Base-by-base conservation (phyloP, 495 filamentous ascomycete species). In the Pyronema omphalodes region DNA sequence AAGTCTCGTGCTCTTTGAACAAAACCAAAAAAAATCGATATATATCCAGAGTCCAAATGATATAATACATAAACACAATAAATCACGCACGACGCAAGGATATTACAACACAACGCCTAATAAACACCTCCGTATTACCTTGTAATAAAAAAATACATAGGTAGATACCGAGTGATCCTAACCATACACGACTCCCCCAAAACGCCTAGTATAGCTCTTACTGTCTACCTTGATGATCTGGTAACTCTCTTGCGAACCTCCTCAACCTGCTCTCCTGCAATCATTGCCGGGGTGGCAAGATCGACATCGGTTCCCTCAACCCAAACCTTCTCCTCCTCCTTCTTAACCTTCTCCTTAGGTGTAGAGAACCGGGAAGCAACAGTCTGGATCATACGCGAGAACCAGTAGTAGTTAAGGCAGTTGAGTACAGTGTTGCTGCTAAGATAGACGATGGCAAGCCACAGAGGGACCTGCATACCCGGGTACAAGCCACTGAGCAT, bases 311-410 rank as follows among this genome's bases (percentile, higher is more conserved):
- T 64, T 9, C 51, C 62, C 29, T 56, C 59, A 8, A 56, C 47
- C 9, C 36, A 29, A 11, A 57, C n/a, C 19, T 57, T 57, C 41
- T 53, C 47, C 2, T 50, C 9, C 3, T 17, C 52, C n/a, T 54
- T 47, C 29, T 63, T 60, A 43, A 61, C 65, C 49, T 67, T 65
- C 60, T 70, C 67, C 37, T 56, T 56, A 44, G 54, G 40, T 33
- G 44, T 55, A 6, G 41, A 53, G 67, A 98, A 98, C 18, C 91
- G 74, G 73, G 91, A 93, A 57, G 81, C 71, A 12, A 98, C 81
- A 19, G 91, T 86, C 58, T 84, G 76, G 55, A 98, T 84, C 91
- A 98, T 98, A 74, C 89, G 91, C 55, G 80, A 79, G 68, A 94
- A 96, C 91, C 91, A 98, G 71, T 80, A 88, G 67, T 87, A 88